A percentile compares a stretch with the other conserved stretches of the same genome.
phyloP scores from a whole-genome alignment of 2,329 filamentous ascomycete genomes.

The Aspergillus vadensis region DNA sequence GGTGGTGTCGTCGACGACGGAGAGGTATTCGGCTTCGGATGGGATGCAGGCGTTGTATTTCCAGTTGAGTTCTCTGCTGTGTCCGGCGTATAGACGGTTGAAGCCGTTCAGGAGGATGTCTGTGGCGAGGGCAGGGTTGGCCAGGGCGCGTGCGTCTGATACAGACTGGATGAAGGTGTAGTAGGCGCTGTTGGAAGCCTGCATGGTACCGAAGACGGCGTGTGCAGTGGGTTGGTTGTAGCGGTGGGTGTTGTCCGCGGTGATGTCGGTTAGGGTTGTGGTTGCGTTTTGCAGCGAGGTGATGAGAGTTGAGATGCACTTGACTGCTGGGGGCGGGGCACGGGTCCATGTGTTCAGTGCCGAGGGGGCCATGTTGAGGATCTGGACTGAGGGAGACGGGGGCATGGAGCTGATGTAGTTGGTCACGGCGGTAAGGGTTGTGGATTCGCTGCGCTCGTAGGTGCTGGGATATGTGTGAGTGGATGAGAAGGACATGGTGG shows the following conservation, averaged over 20 bases:
- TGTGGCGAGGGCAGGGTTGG: not conserved
- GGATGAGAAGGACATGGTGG: not conserved
- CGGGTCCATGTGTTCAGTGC: not conserved
- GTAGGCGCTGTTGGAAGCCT: slow-evolving; percentile 6
- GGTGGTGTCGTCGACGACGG: not conserved
- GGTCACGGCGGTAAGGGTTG: not conserved
- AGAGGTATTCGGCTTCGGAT: not conserved
- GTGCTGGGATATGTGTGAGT: not conserved
- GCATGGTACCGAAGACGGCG: not conserved
- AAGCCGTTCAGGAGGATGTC: not conserved
- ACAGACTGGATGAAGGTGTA: slow-evolving; percentile 5
- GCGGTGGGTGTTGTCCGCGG: not conserved
- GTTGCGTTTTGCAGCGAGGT: not conserved
- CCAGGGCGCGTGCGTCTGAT: not conserved
- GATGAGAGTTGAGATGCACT: not conserved
- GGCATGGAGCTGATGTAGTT: slow-evolving; percentile 4
- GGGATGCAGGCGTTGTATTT: not conserved
- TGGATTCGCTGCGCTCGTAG: not conserved
- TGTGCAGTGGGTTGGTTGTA: not conserved
- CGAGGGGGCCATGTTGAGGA: not conserved
- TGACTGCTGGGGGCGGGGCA: not conserved
- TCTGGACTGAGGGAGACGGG: not conserved
- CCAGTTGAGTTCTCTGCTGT: slow-evolving; percentile 3
- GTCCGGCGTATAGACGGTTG: not conserved
- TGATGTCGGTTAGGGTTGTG: not conserved